Evolutionary conservation across 179 eudicot genomes (phyloP), one percentile per base, ranked within the genome.

Genomic region (Carnegiea gigantea): DNA sequence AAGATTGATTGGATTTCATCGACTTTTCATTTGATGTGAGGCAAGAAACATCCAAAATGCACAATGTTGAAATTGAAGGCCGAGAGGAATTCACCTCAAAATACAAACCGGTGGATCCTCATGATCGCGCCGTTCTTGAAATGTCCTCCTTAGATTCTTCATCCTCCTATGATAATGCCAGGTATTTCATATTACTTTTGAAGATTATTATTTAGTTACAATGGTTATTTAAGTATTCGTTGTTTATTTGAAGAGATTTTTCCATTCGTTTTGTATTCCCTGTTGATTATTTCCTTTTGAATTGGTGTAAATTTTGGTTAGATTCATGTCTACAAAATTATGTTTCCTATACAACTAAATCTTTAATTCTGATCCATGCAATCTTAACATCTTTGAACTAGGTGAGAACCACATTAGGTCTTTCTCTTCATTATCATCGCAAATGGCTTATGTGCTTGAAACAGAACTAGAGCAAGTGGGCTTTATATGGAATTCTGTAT

Each of bases 61-160:
- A 80, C n/a, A 84, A 86, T 62, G 83, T 28, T 9, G 90, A 87
- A 68, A 88, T 80, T 84, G 90, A 84, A 75, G 81, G 86, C 6
- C 79, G 87, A 20, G 59, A 62, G 72, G n/a, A 77, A 80, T 51
- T 78, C 51, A 67, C 77, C 60, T 82, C 78, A 67, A 86, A 88
- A 85, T 90, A 91, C 78, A 77, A 82, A 73, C 92, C 97, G 0
- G 95, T 93, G 49, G 92, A 90, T 65, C 91, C 94, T 74, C 78
- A 77, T 54, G 97, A 93, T 83, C 90, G 92, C 24, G 92, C 90
- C 20, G 93, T 91, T 57, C 82, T 93, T 60, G 91, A 91, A 86
- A 93, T 93, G 95, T 90, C 97, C 3, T 89, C 95, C 24, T 73
- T 93, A 40, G 93, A 91, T 83, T 89, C 85, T 51, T 82, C 86